Evolutionary conservation across 371 early-diverging fungal genomes (phyloP), one percentile per base, ranked within the genome.

Genomic region (Mortierella sp.): DNA sequence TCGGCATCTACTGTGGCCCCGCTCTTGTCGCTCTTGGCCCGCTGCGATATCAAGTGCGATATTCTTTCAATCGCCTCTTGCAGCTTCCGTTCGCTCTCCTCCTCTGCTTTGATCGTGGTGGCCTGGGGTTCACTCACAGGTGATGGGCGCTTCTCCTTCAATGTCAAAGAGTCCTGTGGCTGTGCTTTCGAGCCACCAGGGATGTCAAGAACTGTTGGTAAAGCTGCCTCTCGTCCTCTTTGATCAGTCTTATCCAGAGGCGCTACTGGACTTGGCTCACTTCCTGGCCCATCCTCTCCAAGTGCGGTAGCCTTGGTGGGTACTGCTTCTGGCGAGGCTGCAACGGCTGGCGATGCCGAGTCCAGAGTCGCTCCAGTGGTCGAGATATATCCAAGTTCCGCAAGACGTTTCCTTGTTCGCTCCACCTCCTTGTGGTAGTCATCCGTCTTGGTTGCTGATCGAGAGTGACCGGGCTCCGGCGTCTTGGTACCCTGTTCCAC

Each of bases 11-110:
- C 52, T 10, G 13, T 45, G 12, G 5, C 23, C 21, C 18, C 38
- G 50, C 57, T 43, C 34, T 48, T 2, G 49, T 64, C 19, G 64
- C 58, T 14, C 58, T 48, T 58, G 19, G 59, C 64, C 48, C 64
- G 58, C 43, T 67, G 60, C 1, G 74, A 49, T n/a, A 73, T 67
- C 58, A 73, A 24, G 58, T 52, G 59, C 13, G 74, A 67, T 1
- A 73, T 59, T 38, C 53, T 49, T 2, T 61, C 61, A 42, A 73
- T 52, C 5, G 64, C 74, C 10, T 61, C 64, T 9, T 19, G 61
- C 19, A 73, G 57, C 27, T 49, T 53, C 38, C 60, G 61, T 12
- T 52, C 57, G 39, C 27, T 31, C 24, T 46, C 46, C 2, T 18
- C 16, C 14, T 14, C 41, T 28, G 13, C 23, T 53, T 28, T 4